phyloP scores from a whole-genome alignment of 495 filamentous ascomycete species.

The Elaphomyces granulatus region DNA sequence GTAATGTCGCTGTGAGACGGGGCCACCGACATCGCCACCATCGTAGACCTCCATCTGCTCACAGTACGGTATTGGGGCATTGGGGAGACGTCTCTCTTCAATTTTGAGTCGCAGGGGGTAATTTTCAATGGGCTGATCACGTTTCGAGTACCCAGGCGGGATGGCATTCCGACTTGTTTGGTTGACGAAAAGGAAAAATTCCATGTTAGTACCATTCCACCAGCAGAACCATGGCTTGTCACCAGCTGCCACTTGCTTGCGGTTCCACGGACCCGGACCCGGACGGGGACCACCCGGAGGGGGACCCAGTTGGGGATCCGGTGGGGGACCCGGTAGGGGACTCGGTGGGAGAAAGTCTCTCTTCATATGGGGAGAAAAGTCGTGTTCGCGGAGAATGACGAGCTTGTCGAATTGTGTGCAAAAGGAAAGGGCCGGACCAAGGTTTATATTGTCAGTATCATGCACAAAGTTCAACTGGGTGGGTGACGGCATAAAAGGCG shows the following conservation, averaged over 20 bases:
- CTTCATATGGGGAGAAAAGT: conserved; percentile 1
- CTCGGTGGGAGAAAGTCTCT: conserved; percentile 1
- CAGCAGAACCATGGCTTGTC: conserved; percentile 77
- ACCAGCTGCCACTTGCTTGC: conserved; percentile 39
- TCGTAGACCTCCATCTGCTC: conserved; percentile 53
- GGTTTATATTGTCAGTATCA: conserved; percentile 43
- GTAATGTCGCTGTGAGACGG: background rate
- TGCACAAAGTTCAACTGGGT: conserved; percentile 43
- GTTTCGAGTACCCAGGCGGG: conserved; percentile 14
- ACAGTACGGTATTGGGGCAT: conserved; percentile 42
- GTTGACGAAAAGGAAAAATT: conserved; percentile 66
- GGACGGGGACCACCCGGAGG: background rate
- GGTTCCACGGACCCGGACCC: conserved; percentile 7
- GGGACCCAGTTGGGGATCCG: background rate
- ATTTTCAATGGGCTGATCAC: conserved; percentile 10
- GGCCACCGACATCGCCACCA: conserved; percentile 24
- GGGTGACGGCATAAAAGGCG: conserved; percentile 36
- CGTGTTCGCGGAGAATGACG: conserved; percentile 50
- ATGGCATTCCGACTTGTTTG: conserved; percentile 35
- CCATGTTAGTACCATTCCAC: conserved; percentile 72
- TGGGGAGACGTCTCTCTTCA: conserved; percentile 50
- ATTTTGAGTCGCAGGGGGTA: conserved; percentile 70
- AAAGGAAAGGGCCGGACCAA: conserved; percentile 68
- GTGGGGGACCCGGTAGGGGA: background rate
- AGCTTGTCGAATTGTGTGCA: conserved; percentile 61